phyloP scores from a whole-genome alignment of 331 rosid species.

The Ulmus americana region DNA sequence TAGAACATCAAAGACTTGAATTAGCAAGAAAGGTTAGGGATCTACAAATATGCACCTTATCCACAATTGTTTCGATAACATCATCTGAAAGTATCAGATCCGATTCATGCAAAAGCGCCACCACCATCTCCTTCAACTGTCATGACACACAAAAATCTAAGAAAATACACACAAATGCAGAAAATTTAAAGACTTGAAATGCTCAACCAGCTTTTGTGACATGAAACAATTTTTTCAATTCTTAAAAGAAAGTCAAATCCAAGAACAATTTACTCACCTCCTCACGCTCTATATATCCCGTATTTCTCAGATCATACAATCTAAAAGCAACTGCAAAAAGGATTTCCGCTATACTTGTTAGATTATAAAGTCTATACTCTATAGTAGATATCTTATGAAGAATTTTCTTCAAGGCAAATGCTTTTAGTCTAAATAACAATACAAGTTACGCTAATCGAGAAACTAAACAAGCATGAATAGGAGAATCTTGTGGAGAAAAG shows the following conservation, averaged over 20 bases:
- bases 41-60: conserved; percentile 48
- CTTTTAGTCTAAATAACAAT: not conserved
- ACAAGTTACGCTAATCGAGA: not conserved
- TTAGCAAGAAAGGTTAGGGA: too few relatives aligned
- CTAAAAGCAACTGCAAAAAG: conserved; percentile 73
- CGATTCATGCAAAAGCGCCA: conserved; percentile 75
- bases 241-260: too few relatives aligned
- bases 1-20: too few relatives aligned
- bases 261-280: conserved; percentile 45
- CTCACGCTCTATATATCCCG: conserved; percentile 75
- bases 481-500: not conserved
- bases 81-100: conserved; percentile 75
- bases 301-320: conserved; percentile 72
- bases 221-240: too few relatives aligned
- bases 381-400: not conserved
- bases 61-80: conserved; percentile 61
- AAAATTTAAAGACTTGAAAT: not conserved
- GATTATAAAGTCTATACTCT: conserved; percentile 8
- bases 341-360: conserved; percentile 21
- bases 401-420: not conserved
- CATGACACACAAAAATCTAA: conserved; percentile 19
- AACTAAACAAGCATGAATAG: not conserved
- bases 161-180: not conserved
- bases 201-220: too few relatives aligned
- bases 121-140: conserved; percentile 86